Evolutionary conservation across 2,329 filamentous ascomycete species (phyloP), one percentile per base, ranked within the genome.

Genomic region (Colletotrichum gloeosporioides): DNA sequence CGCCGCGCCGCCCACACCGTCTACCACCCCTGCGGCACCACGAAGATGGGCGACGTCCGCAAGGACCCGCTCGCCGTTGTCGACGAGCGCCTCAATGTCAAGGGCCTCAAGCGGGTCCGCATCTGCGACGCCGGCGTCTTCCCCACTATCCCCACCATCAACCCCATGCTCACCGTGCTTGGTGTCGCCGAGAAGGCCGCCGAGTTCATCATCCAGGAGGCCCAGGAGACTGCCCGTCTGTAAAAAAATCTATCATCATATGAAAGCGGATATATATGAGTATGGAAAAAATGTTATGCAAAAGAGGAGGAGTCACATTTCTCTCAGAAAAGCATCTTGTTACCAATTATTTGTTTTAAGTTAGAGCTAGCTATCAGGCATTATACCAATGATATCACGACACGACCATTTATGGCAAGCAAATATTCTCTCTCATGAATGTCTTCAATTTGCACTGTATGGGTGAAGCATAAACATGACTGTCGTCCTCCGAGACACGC

Each of bases 81-180:
- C 44, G 84, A 87, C 71, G 77, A 79, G 1, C 80, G 83, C 25
- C 79, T 86, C 53, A 80, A 80, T 18, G 84, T 87, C 22, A 84
- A 85, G 53, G 85, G 86, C 0, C 82, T 86, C 6, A 78, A 79
- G 10, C 80, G 81, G n/a, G 79, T 88, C 32, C 82, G 84, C 16
- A 80, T 88, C 8, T 83, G 85, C 1, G 86, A 88, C 78, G 83
- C 84, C 13, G 95, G 95, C 81, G 91, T 98, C 67, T 98, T 98
- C 88, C 96, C 95, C 0, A 94, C 94, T 77, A 98, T 98, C 92
- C 90, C 94, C 62, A 94, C 91, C 70, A 94, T 97, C 83, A 98
- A 98, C 87, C 95, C 95, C 75, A 97, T 98, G 96, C 87, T 98
- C 82, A 98, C 95, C 2, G 95, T 98, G 7, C 85, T 98, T 82